Evolutionary conservation across 2,329 filamentous ascomycete species (phyloP).

Genomic region (Fusarium transvaalense): DNA sequence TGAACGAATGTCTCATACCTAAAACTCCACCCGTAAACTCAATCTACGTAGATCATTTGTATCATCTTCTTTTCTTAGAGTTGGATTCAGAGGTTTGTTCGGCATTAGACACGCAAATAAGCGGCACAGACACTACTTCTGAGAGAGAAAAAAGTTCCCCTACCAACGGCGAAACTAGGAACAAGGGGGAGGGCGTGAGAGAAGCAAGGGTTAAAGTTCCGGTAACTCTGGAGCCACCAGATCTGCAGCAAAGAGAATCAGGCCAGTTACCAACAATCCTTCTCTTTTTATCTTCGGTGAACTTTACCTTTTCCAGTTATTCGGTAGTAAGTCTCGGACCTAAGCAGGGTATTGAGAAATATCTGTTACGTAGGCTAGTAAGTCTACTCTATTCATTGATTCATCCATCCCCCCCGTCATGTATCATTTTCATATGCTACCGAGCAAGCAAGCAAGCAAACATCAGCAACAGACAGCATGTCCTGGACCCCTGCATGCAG

Average conservation of each 20-base stretch:
- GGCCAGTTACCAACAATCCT: not conserved
- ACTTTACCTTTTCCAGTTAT: constrained; percentile 1
- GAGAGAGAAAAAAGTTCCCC: not conserved
- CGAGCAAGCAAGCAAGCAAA: constrained; percentile 2
- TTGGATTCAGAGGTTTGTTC: not conserved
- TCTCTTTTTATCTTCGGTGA: not conserved
- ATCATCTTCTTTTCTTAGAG: not conserved
- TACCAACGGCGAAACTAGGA: not conserved
- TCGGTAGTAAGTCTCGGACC: not conserved
- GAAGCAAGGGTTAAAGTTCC: not conserved
- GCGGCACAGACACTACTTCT: not conserved
- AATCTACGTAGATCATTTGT: not conserved
- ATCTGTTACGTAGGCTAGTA: constrained; percentile 9
- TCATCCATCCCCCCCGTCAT: too few species aligned
- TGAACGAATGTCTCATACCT: accelerated
- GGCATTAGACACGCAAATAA: constrained; percentile 5
- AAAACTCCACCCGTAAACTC: not conserved
- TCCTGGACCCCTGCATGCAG: constrained; percentile 3
- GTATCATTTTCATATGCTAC: constrained; percentile 20
- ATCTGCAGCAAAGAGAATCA: constrained; percentile 7
- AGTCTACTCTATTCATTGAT: not conserved
- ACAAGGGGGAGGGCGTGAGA: not conserved
- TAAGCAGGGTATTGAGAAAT: not conserved
- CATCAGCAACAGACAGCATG: not conserved
- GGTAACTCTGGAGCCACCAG: constrained; percentile 10